phyloP scores from a whole-genome alignment of 163 green algal species.

The Picocystis sp. region DNA sequence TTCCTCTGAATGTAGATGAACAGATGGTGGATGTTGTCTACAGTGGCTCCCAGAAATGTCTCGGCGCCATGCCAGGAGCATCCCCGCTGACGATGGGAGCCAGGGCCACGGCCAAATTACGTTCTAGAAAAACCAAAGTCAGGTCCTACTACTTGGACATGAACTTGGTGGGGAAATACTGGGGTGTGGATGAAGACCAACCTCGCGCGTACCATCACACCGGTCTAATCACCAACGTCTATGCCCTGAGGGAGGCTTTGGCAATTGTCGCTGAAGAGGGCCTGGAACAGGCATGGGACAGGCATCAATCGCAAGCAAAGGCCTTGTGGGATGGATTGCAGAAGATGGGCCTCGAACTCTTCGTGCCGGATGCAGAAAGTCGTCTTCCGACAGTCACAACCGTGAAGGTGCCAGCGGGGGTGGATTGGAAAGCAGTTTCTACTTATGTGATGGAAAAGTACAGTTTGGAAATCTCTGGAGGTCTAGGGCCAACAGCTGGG shows the following conservation, averaged over 20 bases:
- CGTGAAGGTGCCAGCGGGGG: constrained; percentile 73
- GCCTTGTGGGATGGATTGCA: not conserved
- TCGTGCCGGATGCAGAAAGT: constrained; percentile 10
- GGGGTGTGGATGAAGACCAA: constrained; percentile 2
- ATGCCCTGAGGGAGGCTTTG: constrained; percentile 6
- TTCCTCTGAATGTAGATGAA: constrained; percentile 6
- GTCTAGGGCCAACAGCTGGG: constrained; percentile 61
- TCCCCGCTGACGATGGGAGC: constrained; percentile 3
- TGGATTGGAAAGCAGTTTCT: constrained; percentile 55
- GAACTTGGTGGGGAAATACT: constrained; percentile 6
- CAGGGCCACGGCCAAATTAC: not conserved
- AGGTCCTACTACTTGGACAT: constrained; percentile 6
- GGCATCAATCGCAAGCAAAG: constrained; percentile 4
- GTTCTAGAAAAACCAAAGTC: constrained; percentile 2
- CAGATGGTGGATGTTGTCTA: constrained; percentile 2
- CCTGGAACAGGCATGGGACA: constrained; percentile 12
- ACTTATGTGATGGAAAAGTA: constrained; percentile 86
- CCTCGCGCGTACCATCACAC: constrained; percentile 5
- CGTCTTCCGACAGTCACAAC: constrained; percentile 84
- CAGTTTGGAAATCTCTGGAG: constrained; percentile 80
- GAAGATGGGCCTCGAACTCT: constrained; percentile 8
- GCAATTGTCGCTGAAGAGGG: constrained; percentile 4
- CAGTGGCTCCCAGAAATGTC: constrained; percentile 4
- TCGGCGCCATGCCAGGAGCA: constrained; percentile 1
- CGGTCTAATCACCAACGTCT: constrained; percentile 3